These are phyloP conservation scores for Chytriomyces confervae DNA, from an alignment of 192 early-diverging fungal species.

Conservation along the genomic window DNA sequence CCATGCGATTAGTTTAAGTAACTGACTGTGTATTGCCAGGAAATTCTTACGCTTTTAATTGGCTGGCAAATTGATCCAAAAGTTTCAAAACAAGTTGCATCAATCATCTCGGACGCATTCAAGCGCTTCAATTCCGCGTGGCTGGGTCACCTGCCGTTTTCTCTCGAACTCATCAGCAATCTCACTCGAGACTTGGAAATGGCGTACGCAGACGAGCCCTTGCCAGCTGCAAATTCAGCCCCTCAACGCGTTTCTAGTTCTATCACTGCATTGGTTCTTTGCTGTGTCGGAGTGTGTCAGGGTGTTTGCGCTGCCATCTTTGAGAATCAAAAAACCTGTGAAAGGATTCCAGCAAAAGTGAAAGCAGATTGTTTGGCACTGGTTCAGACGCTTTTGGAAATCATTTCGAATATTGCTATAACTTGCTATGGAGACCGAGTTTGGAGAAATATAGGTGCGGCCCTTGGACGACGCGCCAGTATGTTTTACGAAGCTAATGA, in stretches of 20 bases:
- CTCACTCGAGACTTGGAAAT: constrained; percentile 57
- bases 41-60: constrained; percentile 70
- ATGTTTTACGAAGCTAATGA: constrained; percentile 3
- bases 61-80: constrained; percentile 72
- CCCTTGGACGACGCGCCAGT: background rate
- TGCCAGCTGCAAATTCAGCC: background rate
- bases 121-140: constrained; percentile 53
- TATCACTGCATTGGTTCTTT: background rate
- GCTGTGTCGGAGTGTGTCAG: constrained; percentile 18
- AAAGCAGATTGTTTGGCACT: background rate
- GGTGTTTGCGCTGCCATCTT: constrained; percentile 35
- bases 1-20: background rate
- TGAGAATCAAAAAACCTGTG: constrained; percentile 15
- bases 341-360: background rate
- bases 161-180: constrained; percentile 58
- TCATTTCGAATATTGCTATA: constrained; percentile 33
- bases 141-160: constrained; percentile 52
- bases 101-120: constrained; percentile 55
- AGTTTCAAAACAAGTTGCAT: constrained; percentile 44
- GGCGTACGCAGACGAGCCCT: background rate
- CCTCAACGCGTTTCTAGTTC: background rate
- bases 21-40: constrained; percentile 3
- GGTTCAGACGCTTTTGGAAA: constrained; percentile 38
- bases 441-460: constrained; percentile 53
- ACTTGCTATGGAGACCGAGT: constrained; percentile 33